A percentile compares a stretch with the other conserved stretches of the same genome.
phyloP scores from a whole-genome alignment of 257 asterid species.

The Eucommia ulmoides region DNA sequence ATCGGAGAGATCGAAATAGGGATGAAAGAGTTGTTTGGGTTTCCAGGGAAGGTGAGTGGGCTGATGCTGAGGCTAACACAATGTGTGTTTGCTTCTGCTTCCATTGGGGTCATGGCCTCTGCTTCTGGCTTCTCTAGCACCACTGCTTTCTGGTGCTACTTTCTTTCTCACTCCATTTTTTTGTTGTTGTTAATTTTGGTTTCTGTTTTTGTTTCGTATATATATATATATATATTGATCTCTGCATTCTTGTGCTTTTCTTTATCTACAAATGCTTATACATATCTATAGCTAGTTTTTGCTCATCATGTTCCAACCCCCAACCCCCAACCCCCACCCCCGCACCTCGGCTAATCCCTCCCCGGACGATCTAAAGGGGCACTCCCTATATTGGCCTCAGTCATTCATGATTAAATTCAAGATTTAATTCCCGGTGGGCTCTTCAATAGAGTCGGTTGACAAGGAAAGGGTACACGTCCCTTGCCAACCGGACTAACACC shows the following conservation, averaged over 20 bases:
- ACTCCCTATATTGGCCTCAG: too few relatives aligned
- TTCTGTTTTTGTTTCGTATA: conserved; percentile 1
- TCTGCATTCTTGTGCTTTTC: too few relatives aligned
- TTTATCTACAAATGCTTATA: too few relatives aligned
- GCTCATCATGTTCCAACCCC: background rate
- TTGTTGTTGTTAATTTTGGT: background rate
- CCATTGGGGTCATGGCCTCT: conserved; percentile 71
- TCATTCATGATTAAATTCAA: too few relatives aligned
- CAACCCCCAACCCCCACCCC: too few relatives aligned
- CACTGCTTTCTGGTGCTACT: conserved; percentile 70
- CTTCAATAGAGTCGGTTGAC: too few relatives aligned
- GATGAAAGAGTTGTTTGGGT: conserved; percentile 77
- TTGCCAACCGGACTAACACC: too few relatives aligned
- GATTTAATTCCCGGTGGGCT: too few relatives aligned
- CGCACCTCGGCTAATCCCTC: too few relatives aligned
- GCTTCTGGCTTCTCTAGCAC: conserved; percentile 72
- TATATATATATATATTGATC: background rate
- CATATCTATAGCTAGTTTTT: background rate
- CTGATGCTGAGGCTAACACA: conserved; percentile 51
- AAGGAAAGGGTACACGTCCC: too few relatives aligned
- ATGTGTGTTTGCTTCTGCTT: conserved; percentile 36
- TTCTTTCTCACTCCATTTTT: background rate
- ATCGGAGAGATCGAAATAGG: conserved; percentile 13
- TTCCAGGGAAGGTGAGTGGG: conserved; percentile 87
- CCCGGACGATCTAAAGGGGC: too few relatives aligned